Percentiles rank a stretch among this genome's conserved stretches.
These are phyloP conservation scores for Penicillium macrosclerotiorum DNA, from an alignment of 495 filamentous ascomycete species.

Conservation along the genomic window DNA sequence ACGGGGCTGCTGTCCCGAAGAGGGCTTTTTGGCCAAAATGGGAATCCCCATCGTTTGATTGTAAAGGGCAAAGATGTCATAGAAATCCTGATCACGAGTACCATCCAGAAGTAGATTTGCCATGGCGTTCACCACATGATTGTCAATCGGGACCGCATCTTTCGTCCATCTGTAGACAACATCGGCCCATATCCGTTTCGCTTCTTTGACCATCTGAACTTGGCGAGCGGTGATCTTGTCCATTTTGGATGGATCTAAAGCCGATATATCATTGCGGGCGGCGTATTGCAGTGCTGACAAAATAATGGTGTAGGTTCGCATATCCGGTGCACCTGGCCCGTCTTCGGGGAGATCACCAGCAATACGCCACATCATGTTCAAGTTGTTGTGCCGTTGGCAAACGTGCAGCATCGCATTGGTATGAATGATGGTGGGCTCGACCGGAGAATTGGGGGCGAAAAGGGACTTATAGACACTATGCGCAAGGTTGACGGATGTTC, in stretches of 20 bases:
- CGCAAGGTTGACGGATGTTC: conserved; percentile 57
- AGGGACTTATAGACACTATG: conserved; percentile 72
- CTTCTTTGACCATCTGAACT: conserved; percentile 50
- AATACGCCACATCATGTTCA: conserved; percentile 74
- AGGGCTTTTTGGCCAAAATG: conserved; percentile 29
- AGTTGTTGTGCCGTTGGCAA: conserved; percentile 64
- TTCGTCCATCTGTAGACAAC: conserved; percentile 67
- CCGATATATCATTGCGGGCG: conserved; percentile 20
- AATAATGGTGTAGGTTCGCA: conserved; percentile 75
- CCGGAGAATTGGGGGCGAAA: conserved; percentile 48
- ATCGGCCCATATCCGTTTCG: conserved; percentile 75
- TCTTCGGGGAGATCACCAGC: conserved; percentile 61
- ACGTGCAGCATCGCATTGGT: conserved; percentile 82
- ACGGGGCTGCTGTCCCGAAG: too few species aligned
- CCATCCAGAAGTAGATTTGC: conserved; percentile 65
- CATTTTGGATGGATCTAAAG: conserved; percentile 26
- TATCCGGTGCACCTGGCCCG: conserved; percentile 60
- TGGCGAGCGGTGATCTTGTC: conserved; percentile 35
- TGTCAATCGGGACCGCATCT: conserved; percentile 67
- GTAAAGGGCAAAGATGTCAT: conserved; percentile 68
- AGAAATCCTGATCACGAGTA: conserved; percentile 54
- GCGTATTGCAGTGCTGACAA: conserved; percentile 63
- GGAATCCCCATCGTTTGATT: conserved; percentile 76
- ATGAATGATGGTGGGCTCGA: conserved; percentile 72
- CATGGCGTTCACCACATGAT: conserved; percentile 72